A percentile compares a stretch with the other conserved stretches of the same genome.
These are phyloP conservation scores for Prunus fruticosa DNA, from an alignment of 306 rosid species.

Conservation along the genomic window DNA sequence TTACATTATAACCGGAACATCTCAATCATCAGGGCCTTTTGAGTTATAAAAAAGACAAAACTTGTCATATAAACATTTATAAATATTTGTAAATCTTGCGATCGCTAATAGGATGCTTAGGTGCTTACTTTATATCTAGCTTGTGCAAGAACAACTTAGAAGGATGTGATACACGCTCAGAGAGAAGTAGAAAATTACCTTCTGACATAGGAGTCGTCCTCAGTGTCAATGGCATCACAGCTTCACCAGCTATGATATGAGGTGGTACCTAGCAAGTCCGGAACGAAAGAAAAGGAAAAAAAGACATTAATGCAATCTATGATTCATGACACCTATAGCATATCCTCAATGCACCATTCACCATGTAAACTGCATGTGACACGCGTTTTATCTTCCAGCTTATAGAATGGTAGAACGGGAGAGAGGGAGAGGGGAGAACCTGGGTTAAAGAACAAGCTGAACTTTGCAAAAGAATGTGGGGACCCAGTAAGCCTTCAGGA, in stretches of 20 bases:
- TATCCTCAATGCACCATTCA: background rate
- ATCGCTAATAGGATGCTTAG: background rate
- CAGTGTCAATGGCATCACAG: constrained; percentile 68
- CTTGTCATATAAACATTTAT: background rate
- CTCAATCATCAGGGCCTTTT: background rate
- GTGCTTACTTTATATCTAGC: background rate
- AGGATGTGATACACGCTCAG: constrained; percentile 7
- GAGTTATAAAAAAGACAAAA: background rate
- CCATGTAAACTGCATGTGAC: too few species aligned
- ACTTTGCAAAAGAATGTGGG: too few species aligned
- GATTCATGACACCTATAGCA: background rate
- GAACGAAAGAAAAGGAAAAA: background rate
- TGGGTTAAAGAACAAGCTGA: too few species aligned
- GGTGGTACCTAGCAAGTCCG: constrained; percentile 65
- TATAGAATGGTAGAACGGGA: constrained; percentile 1
- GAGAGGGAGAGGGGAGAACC: too few species aligned
- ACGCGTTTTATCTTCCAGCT: too few species aligned
- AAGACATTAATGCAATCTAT: background rate
- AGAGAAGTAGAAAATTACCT: constrained; percentile 48
- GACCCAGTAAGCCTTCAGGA: too few species aligned
- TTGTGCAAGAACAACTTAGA: background rate
- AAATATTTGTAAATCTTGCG: background rate
- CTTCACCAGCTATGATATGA: constrained; percentile 71
- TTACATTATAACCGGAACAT: background rate
- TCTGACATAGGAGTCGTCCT: constrained; percentile 71